Base-by-base conservation (phyloP, 306 rosid species). In the Psophocarpus tetragonolobus region DNA sequence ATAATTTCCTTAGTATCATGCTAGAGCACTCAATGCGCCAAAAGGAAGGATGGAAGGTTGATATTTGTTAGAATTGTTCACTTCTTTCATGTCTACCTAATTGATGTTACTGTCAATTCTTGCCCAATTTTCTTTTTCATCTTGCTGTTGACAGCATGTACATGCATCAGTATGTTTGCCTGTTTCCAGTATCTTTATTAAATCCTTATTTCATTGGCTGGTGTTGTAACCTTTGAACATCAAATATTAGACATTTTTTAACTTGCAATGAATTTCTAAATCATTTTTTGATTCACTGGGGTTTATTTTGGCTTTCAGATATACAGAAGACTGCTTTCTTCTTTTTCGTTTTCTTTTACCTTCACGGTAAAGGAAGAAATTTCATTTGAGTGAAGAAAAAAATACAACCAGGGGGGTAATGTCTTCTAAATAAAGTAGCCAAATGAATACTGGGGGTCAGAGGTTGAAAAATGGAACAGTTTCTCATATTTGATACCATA, bases 21-120 rank as follows among this genome's bases (percentile, higher is more conserved):
- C 90, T 92, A 17, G 99, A 92, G 87, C 97, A 95, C 64, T 95
- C 99, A 75, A 95, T 95, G 99, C 96, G 97, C 78, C 94, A 91
- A 75, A 95, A 95, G 80, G 97, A 92, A 81, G 99, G 99, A 74
- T 95, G 99, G 99, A 92, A 95, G 99, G 99, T 95, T 73, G 75
- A 68, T 41, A 57, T 76, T 69, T 86, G 53, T 47, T 74, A 74
- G 51, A 44, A 50, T 21, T 77, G 29, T 72, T 81, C 32, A 32
- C 80, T 58, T 44, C 38, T 73, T 81, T 78, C 39, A 30, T 61
- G 30, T 42, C 35, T 18, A 33, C 20, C 38, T 15, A 17, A 63
- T 75, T 82, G 61, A 47, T 32, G 44, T 70, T 38, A 17, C 35
- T 56, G 62, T 36, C 47, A 63, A 23, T 76, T 68, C 72, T 70